A percentile compares a stretch with the other conserved stretches of the same genome.
Conservation (phyloP, 805 yeast species). For the Spathaspora sp. region DNA sequence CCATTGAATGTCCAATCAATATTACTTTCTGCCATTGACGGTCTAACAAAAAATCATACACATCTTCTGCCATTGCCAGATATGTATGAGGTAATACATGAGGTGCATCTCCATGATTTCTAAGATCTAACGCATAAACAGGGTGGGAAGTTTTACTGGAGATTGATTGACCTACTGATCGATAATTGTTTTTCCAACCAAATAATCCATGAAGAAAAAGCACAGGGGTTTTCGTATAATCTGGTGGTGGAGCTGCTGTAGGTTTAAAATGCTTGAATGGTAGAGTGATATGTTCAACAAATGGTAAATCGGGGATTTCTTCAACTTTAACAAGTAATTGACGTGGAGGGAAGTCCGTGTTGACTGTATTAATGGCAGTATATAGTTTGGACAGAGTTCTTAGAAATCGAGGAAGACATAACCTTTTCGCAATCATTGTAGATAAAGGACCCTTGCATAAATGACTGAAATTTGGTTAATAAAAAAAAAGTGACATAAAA, state of each 20-base stretch:
- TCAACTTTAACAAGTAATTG: not conserved
- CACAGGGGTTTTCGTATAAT: constrained; percentile 24
- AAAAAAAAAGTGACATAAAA: too few relatives aligned
- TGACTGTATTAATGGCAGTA: not conserved
- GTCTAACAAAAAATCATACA: constrained; percentile 25
- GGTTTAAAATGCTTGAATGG: constrained; percentile 9
- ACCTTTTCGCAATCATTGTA: not conserved
- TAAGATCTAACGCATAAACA: constrained; percentile 44
- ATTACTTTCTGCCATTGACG: constrained; percentile 13
- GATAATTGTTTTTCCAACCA: constrained; percentile 46
- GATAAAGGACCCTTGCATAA: not conserved
- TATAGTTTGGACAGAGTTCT: not conserved
- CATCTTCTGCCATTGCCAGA: constrained; percentile 40
- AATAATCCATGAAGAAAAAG: constrained; percentile 54
- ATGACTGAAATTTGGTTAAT: not conserved
- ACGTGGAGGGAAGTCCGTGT: not conserved
- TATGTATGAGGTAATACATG: constrained; percentile 45
- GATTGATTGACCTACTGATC: constrained; percentile 33
- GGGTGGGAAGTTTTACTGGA: constrained; percentile 25
- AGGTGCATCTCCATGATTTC: constrained; percentile 54
- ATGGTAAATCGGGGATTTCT: constrained; percentile 2
- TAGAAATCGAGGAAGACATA: not conserved
- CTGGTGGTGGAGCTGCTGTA: not conserved
- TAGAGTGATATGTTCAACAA: constrained; percentile 5
- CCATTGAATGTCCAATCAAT: constrained; percentile 56